phyloP scores from a whole-genome alignment of 176 grass and related monocot species.

The Microstegium vimineum region DNA sequence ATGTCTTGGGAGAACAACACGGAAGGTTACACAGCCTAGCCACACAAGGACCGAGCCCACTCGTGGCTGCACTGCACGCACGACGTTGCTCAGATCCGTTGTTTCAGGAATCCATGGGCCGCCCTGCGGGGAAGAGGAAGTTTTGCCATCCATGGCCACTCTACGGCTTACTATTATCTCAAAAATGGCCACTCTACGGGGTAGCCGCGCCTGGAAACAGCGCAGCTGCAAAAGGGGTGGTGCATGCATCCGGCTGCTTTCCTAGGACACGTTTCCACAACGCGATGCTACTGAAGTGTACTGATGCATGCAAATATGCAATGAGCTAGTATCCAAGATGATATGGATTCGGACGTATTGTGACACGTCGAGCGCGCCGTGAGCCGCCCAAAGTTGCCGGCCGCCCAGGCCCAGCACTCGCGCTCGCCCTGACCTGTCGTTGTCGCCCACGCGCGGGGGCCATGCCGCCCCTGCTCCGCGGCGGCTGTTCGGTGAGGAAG shows the following conservation, averaged over 20 bases:
- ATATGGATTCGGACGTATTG: neutral
- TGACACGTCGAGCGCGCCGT: neutral
- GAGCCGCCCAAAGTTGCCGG: neutral
- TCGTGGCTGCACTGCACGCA: neutral
- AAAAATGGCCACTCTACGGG: no score
- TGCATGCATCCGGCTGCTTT: neutral
- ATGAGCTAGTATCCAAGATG: neutral
- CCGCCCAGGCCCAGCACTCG: neutral
- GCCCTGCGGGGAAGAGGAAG: neutral
- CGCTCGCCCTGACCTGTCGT: neutral
- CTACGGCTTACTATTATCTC: no score
- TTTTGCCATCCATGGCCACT: neutral
- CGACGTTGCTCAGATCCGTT: neutral
- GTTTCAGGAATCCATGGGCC: neutral
- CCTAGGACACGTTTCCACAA: neutral
- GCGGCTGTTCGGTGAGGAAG: neutral
- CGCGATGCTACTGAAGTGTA: no score
- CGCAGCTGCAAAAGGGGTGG: neutral
- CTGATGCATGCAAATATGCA: no score
- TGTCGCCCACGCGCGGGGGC: neutral
- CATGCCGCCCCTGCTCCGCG: neutral
- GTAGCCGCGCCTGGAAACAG: constrained; percentile 25
- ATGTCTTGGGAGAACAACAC: neutral
- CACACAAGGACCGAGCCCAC: neutral
- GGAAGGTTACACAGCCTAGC: no score